Evolutionary conservation across 257 asterid species (phyloP).

Genomic region (Fraxinus pennsylvanica): DNA sequence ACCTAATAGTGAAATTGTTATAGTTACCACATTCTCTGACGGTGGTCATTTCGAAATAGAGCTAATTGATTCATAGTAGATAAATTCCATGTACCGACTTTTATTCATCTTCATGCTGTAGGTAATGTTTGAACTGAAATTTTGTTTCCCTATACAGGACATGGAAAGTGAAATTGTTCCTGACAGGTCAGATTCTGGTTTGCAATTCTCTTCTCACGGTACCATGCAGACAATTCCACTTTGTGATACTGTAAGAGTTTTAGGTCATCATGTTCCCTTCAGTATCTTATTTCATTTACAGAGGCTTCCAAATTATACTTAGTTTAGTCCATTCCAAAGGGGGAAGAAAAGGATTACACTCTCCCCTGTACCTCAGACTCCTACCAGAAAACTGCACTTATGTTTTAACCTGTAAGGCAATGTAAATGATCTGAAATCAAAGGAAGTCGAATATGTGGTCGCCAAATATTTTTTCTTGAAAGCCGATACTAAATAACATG

Average conservation of each 20-base stretch:
- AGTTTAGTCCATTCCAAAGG: not conserved
- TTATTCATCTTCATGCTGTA: constrained; percentile 22
- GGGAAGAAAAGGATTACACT: not conserved
- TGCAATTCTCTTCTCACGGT: constrained; percentile 36
- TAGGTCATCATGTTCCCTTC: constrained; percentile 10
- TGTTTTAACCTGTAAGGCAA: not conserved
- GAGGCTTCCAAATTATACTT: no score
- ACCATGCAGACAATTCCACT: constrained; percentile 30
- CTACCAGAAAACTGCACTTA: not conserved
- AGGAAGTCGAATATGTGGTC: not conserved
- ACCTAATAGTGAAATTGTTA: constrained; percentile 25
- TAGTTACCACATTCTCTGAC: constrained; percentile 40
- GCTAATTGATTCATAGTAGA: constrained; percentile 37
- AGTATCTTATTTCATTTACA: not conserved
- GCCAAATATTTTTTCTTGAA: not conserved
- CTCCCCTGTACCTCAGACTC: not conserved
- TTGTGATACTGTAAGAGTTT: constrained; percentile 40
- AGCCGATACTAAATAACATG: not conserved
- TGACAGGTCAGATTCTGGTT: constrained; percentile 19
- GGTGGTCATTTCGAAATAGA: constrained; percentile 49
- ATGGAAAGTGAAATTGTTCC: constrained; percentile 35
- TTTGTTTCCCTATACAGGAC: constrained; percentile 35
- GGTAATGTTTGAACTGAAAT: constrained; percentile 6
- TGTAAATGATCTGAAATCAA: not conserved
- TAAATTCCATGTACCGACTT: constrained; percentile 16